These are phyloP conservation scores for Geotrichum europaeum DNA, from an alignment of 1,139 yeast species.

Conservation along the genomic window DNA sequence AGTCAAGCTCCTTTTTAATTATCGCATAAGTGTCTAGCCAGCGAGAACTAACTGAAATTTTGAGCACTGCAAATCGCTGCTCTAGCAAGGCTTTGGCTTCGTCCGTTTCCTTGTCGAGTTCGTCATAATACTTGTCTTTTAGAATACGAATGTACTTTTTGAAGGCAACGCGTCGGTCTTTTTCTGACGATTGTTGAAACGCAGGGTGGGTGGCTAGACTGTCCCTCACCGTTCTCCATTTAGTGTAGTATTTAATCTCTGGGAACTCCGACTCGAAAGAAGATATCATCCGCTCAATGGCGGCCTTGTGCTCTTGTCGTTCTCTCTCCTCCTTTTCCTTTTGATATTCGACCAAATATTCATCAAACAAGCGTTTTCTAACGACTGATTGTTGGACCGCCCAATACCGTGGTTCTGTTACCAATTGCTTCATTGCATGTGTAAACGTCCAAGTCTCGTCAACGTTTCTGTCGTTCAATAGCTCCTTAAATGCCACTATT, in stretches of 20 bases:
- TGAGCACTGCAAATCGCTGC: constrained; percentile 30
- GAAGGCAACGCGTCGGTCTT: constrained; percentile 38
- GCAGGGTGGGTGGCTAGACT: constrained; percentile 59
- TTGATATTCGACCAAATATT: constrained; percentile 50
- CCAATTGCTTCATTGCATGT: constrained; percentile 54
- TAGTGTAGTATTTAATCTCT: constrained; percentile 50
- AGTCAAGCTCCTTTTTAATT: constrained; percentile 45
- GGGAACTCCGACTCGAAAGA: constrained; percentile 40
- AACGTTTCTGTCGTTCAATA: constrained; percentile 51
- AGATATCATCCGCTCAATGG: constrained; percentile 48
- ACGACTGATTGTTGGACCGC: constrained; percentile 52
- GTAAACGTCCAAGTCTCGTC: constrained; percentile 76
- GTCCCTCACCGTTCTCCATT: constrained; percentile 58
- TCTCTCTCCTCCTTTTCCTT: constrained; percentile 42
- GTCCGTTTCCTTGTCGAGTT: constrained; percentile 21
- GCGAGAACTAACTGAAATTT: constrained; percentile 29
- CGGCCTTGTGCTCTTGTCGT: constrained; percentile 45
- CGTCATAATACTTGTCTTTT: constrained; percentile 38
- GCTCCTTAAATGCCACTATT: constrained; percentile 43
- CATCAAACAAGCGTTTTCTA: constrained; percentile 61
- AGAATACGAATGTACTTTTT: constrained; percentile 45
- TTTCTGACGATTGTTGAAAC: constrained; percentile 36
- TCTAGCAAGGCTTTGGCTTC: constrained; percentile 23
- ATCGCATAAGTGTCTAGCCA: constrained; percentile 46
- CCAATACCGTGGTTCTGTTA: constrained; percentile 67